Base-by-base conservation (phyloP, 768 basidiomycete species). In the Termitomyces sp. region DNA sequence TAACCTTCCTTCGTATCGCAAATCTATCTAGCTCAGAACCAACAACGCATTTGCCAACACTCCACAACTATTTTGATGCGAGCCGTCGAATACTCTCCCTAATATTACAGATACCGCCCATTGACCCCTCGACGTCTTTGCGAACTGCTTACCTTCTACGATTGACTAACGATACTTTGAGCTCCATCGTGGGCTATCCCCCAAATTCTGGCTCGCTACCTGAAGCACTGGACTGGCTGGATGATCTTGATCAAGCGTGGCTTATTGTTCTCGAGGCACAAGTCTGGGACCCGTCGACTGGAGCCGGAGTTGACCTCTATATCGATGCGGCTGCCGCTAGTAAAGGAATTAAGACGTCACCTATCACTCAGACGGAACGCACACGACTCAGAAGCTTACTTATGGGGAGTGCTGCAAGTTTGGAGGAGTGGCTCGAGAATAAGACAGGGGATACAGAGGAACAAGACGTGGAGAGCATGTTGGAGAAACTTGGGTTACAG, bases 211-310 rank as follows among this genome's bases (percentile, higher is more conserved):
- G 72, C 7, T 70, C 74, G 14, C 69, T 92, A 1, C 76, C 72
- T 32, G 72, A 78, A 37, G 75, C 89, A 5, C 73, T 88, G 26
- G 83, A 86, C 59, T 88, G 84, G 74, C 71, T 92, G 26, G 82
- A 84, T 65, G 85, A 89, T 64, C 77, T 92, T 37, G 90, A 92
- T 69, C 78, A 83, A 51, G 87, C 83, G 0, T 92, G 90, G 90
- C 61, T 83, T 14, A 77, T 81, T 18, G 86, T 88, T 2, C 75
- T 92, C 29, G 78, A 78, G 39, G 72, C 73, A 5, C 85, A 88
- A 63, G 75, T 79, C 2, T 92, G 90, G 90, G 83, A 90, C 61
- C 76, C 86, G 1, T 70, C 67, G 4, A 47, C 68, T n/a, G 64
- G 70, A 5, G 62, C 67, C 5, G 73, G 75, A 5, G 59, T 61